These are phyloP conservation scores for Apiospora kogelbergensis DNA, from an alignment of 2,329 filamentous ascomycete species.

Conservation along the genomic window DNA sequence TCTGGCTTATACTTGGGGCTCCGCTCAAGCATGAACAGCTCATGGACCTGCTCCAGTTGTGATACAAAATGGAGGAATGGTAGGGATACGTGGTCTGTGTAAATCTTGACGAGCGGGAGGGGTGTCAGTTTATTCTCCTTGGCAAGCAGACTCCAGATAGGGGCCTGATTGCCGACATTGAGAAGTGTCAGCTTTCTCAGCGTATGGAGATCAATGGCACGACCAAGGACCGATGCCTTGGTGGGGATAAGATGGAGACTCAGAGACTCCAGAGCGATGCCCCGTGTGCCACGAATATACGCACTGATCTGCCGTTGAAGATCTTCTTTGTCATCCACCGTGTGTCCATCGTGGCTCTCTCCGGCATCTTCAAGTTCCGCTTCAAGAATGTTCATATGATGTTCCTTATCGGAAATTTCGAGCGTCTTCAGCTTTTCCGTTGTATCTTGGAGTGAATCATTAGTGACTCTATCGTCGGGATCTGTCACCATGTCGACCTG, in stretches of 20 bases:
- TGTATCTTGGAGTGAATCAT: slow-evolving; percentile 13
- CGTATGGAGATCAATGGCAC: slow-evolving; percentile 55
- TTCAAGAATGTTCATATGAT: slow-evolving; percentile 36
- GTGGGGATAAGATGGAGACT: slow-evolving; percentile 60
- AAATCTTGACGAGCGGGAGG: slow-evolving; percentile 56
- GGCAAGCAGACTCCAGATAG: slow-evolving; percentile 58
- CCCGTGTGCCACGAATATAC: slow-evolving; percentile 59
- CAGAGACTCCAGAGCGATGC: slow-evolving; percentile 54
- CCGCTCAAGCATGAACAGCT: slow-evolving; percentile 60
- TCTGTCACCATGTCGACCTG: not conserved
- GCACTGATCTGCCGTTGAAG: slow-evolving; percentile 38
- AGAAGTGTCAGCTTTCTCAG: slow-evolving; percentile 60
- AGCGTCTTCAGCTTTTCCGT: slow-evolving; percentile 19
- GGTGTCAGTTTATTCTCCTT: slow-evolving; percentile 53
- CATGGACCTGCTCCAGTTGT: slow-evolving; percentile 52
- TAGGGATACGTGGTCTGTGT: slow-evolving; percentile 61
- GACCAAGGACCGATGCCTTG: slow-evolving; percentile 55
- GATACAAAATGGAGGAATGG: slow-evolving; percentile 55
- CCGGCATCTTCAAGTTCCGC: slow-evolving; percentile 37
- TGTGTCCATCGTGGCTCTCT: slow-evolving; percentile 29
- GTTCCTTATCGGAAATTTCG: slow-evolving; percentile 34
- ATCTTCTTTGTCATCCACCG: slow-evolving; percentile 14
- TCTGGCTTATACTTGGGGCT: slow-evolving; percentile 50
- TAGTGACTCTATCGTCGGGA: slow-evolving; percentile 5
- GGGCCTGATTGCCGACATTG: slow-evolving; percentile 61